phyloP scores from a whole-genome alignment of 169 alveolate species.

The Amoebophrya sp. region DNA sequence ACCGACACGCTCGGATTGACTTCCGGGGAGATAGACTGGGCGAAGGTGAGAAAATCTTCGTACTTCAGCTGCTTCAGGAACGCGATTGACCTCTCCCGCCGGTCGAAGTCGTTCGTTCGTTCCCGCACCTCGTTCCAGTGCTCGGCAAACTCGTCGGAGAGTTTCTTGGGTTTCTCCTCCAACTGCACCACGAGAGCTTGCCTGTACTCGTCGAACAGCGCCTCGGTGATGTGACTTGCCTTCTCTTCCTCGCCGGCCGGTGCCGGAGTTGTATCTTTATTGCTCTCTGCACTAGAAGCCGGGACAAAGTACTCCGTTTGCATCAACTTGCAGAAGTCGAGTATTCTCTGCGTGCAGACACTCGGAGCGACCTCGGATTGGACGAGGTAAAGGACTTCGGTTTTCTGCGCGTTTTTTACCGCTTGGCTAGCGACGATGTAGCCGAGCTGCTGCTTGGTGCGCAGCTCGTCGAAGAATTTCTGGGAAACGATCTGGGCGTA shows the following conservation, averaged over 20 bases:
- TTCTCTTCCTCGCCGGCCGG: not conserved
- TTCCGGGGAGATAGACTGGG: not conserved
- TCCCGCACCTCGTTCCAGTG: not conserved
- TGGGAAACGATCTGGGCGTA: not conserved
- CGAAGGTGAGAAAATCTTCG: not conserved
- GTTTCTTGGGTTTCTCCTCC: not conserved
- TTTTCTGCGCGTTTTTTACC: not conserved
- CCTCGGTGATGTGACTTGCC: not conserved
- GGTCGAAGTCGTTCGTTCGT: conserved; percentile 11
- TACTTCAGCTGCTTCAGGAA: not conserved
- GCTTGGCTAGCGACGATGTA: not conserved
- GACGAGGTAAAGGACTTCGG: not conserved
- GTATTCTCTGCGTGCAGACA: not conserved
- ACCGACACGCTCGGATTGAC: not conserved
- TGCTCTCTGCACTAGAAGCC: not conserved
- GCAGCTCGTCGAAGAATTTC: conserved; percentile 1
- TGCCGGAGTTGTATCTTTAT: not conserved
- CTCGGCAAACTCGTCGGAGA: not conserved
- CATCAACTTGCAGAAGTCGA: not conserved
- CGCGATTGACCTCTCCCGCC: not conserved
- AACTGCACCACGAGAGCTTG: not conserved
- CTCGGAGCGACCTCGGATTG: not conserved
- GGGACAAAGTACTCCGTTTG: not conserved
- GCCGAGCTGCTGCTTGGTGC: conserved; percentile 11
- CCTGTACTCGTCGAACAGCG: not conserved